Evolutionary conservation across 371 early-diverging fungal species (phyloP).

Genomic region (Mortierella sp.): DNA sequence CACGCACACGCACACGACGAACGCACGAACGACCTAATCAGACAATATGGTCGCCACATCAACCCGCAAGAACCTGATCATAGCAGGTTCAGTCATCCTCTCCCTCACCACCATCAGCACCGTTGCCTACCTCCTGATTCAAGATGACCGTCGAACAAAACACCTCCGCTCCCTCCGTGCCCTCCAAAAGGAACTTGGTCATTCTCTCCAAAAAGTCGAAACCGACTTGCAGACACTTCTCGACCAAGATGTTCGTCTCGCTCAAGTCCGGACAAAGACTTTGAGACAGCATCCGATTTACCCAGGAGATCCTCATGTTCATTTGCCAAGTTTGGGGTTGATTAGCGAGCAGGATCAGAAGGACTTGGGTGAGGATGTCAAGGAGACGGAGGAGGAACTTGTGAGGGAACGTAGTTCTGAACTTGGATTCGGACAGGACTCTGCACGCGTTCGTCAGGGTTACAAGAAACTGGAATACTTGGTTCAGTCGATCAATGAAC

Average conservation of each 20-base stretch:
- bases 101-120: slow-evolving; percentile 44
- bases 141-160: slow-evolving; percentile 52
- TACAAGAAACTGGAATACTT: slow-evolving; percentile 50
- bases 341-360: slow-evolving; percentile 33
- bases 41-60: slow-evolving; percentile 42
- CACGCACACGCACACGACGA: background rate
- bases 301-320: slow-evolving; percentile 31
- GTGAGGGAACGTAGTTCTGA: slow-evolving; percentile 27
- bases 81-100: slow-evolving; percentile 46
- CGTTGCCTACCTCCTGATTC: slow-evolving; percentile 48
- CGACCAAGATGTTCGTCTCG: slow-evolving; percentile 41
- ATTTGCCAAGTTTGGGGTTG: slow-evolving; percentile 29
- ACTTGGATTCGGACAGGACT: slow-evolving; percentile 32
- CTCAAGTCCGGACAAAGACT: slow-evolving; percentile 39
- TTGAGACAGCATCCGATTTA: slow-evolving; percentile 36
- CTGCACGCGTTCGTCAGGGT: slow-evolving; percentile 40
- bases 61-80: slow-evolving; percentile 44
- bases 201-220: slow-evolving; percentile 34
- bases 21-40: background rate
- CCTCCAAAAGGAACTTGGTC: slow-evolving; percentile 27
- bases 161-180: slow-evolving; percentile 39
- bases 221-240: slow-evolving; percentile 25
- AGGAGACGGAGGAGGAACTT: slow-evolving; percentile 48
- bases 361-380: slow-evolving; percentile 21
- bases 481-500: slow-evolving; percentile 43